These are phyloP conservation scores for Trametes versicolor DNA, from an alignment of 1,284 basidiomycete genomes.

Conservation along the genomic window DNA sequence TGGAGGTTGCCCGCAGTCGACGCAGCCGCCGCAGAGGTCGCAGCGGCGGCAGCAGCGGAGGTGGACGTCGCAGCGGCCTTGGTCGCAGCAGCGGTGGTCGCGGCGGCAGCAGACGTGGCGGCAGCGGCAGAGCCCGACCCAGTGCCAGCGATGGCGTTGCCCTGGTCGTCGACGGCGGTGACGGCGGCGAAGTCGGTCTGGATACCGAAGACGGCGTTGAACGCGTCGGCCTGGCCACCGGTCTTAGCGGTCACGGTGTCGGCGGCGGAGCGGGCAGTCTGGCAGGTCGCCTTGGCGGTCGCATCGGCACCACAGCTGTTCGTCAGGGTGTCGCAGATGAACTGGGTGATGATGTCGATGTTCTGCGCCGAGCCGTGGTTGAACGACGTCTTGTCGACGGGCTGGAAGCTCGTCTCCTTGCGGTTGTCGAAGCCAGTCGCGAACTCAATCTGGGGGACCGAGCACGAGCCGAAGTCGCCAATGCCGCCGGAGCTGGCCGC, in stretches of 20 bases:
- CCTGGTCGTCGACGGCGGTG: constrained; percentile 39
- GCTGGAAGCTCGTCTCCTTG: constrained; percentile 64
- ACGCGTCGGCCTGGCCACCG: constrained; percentile 62
- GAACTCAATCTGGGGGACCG: constrained; percentile 62
- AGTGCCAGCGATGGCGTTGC: constrained; percentile 31
- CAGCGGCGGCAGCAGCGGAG: constrained; percentile 17
- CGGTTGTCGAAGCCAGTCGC: constrained; percentile 59
- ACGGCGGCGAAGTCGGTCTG: constrained; percentile 43
- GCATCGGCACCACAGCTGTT: constrained; percentile 61
- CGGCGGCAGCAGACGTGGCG: constrained; percentile 35
- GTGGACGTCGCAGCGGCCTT: constrained; percentile 34
- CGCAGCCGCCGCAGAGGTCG: constrained; percentile 36
- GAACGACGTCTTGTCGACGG: constrained; percentile 56
- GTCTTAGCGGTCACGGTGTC: constrained; percentile 52
- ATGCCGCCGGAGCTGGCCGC: constrained; percentile 37
- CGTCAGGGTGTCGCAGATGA: constrained; percentile 50
- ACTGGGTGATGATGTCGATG: constrained; percentile 62
- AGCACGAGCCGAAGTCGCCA: constrained; percentile 57
- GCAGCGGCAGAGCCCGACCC: constrained; percentile 29
- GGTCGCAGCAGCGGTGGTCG: constrained; percentile 39
- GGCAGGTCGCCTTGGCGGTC: constrained; percentile 60
- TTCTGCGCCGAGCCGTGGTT: constrained; percentile 63
- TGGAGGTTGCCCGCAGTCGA: constrained; percentile 56
- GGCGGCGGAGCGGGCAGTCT: constrained; percentile 54
- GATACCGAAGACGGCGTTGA: constrained; percentile 48